Conservation (phyloP, 2,329 filamentous ascomycete species). For the Nemania abortiva region DNA sequence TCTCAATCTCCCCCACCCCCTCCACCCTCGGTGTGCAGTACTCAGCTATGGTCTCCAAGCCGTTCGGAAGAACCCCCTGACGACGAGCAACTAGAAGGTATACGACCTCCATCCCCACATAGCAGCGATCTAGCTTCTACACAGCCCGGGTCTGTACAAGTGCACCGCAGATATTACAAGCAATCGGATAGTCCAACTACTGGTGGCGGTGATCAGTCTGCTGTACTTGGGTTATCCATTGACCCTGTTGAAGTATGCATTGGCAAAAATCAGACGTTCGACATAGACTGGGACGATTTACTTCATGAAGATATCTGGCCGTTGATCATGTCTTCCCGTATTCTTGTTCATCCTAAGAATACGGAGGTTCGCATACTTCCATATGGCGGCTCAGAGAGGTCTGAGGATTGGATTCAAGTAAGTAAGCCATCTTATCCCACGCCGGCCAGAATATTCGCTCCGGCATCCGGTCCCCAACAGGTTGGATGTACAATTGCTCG, state of each 20-base stretch:
- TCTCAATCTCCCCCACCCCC: too few relatives aligned
- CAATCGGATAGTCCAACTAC: too few relatives aligned
- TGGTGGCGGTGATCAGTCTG: neutral
- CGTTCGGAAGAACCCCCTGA: neutral
- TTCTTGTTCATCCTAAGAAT: constrained; percentile 14
- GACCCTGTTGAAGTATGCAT: neutral
- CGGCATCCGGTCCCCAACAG: neutral
- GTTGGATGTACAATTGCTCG: neutral
- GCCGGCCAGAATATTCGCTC: neutral
- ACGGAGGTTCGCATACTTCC: neutral
- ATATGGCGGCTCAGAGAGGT: neutral
- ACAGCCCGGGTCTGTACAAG: too few relatives aligned
- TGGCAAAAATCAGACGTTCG: neutral
- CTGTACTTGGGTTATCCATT: neutral
- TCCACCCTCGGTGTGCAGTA: too few relatives aligned
- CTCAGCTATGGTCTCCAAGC: neutral
- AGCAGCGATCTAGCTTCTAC: too few relatives aligned
- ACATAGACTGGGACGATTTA: constrained; percentile 7
- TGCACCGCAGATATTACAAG: too few relatives aligned
- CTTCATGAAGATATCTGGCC: neutral
- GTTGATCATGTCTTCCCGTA: neutral
- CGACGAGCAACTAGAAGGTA: neutral
- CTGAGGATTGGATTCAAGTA: neutral
- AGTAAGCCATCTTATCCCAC: neutral
- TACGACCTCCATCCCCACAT: neutral